phyloP scores from a whole-genome alignment of 768 basidiomycete genomes.

The Panaeolus cyanescens region DNA sequence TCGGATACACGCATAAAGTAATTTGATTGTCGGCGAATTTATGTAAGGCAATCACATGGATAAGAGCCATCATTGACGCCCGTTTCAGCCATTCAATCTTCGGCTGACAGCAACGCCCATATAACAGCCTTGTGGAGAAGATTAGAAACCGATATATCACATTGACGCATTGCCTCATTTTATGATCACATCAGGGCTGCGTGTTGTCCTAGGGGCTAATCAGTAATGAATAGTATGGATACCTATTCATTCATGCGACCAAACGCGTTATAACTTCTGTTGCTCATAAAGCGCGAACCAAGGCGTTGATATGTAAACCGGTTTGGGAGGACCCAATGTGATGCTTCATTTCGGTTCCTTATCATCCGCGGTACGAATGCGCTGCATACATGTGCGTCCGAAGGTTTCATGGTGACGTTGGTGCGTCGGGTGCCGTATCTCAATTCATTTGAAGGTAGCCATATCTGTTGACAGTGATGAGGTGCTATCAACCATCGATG shows the following conservation, averaged over 20 bases:
- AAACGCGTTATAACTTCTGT: no score
- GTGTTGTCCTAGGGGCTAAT: background rate
- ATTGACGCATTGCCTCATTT: background rate
- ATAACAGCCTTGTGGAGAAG: background rate
- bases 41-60: background rate
- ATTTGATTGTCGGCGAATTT: background rate
- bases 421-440: no score
- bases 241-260: no score
- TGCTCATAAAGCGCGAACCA: no score
- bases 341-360: no score
- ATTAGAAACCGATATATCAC: background rate
- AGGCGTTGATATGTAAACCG: no score
- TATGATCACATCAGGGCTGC: background rate
- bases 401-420: no score
- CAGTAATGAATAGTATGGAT: no score
- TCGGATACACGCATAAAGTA: no score
- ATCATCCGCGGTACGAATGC: no score
- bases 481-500: background rate
- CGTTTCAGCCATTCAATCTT: background rate
- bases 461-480: background rate
- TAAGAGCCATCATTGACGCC: background rate
- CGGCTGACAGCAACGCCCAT: background rate
- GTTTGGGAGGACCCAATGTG: no score
- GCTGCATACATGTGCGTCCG: no score
- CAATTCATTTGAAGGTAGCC: constrained; percentile 8